These are phyloP conservation scores for Xylaria scruposa DNA, from an alignment of 495 filamentous ascomycete species.

Conservation along the genomic window DNA sequence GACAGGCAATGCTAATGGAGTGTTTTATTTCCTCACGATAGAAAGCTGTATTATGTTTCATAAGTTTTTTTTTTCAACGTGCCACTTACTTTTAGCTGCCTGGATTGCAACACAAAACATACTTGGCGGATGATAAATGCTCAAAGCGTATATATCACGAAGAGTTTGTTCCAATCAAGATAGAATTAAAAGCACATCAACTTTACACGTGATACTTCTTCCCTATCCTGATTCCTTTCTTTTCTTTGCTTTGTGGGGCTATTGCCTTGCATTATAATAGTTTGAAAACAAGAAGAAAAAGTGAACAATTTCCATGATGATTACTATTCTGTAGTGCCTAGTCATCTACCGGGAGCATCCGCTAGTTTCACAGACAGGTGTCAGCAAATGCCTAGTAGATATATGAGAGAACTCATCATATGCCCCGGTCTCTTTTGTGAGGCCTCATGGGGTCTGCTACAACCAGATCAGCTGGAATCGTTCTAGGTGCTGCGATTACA, in stretches of 20 bases:
- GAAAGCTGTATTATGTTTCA: too few relatives aligned
- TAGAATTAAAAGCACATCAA: too few relatives aligned
- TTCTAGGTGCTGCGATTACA: not conserved
- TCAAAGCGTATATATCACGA: too few relatives aligned
- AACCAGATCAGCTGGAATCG: not conserved
- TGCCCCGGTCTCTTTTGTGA: not conserved
- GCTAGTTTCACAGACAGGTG: not conserved
- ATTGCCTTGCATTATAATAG: not conserved
- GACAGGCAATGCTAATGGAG: not conserved
- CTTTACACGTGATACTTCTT: too few relatives aligned
- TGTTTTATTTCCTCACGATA: not conserved
- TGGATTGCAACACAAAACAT: too few relatives aligned
- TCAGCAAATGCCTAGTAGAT: not conserved
- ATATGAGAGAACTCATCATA: not conserved
- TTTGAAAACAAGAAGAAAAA: not conserved
- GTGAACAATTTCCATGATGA: not conserved
- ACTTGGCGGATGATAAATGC: too few relatives aligned
- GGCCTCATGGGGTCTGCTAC: too few relatives aligned
- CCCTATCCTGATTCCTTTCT: too few relatives aligned
- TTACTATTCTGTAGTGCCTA: not conserved
- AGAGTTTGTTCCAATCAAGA: too few relatives aligned
- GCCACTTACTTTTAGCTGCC: too few relatives aligned
- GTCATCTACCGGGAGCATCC: not conserved
- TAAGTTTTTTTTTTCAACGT: too few relatives aligned
- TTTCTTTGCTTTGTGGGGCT: not conserved